Base-by-base conservation (phyloP, 371 early-diverging fungal species). In the Gilbertella persicaria region DNA sequence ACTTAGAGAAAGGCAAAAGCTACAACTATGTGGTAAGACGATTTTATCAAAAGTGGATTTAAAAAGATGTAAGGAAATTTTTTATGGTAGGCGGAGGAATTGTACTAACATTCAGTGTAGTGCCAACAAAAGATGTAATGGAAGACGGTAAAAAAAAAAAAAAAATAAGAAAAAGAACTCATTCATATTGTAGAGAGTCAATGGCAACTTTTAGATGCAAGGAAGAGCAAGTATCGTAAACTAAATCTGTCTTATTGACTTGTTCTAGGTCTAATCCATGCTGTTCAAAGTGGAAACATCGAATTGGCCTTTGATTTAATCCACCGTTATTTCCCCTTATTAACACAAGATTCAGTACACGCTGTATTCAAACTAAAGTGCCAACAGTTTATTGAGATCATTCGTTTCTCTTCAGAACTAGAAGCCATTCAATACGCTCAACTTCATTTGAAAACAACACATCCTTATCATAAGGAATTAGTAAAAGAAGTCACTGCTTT, bases 1-100 rank as follows among this genome's bases (percentile, higher is more conserved):
- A 46, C 51, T 80, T 39, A 71, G 65, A 49, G 83, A 84, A 30
- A 69, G 63, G 16, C 65, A 45, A 19, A 65, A 60, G 60, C 55
- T 64, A 13, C 53, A 61, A 14, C 26, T 55, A 14, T 38, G 25
- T 19, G 37, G 0, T 33, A 35, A 35, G 33, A n/a, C 17, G 13
- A 5, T 17, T 6, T 12, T 14, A 37, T 14, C 4, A 37, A 37
- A 37, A 6, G 37, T 5, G 13, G 17, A 17, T n/a, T 37, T 12
- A 37, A 37, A 12, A 14, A 37, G 25, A 37, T 13, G 38, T 48
- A 37, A 38, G 38, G 49, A 6, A 26, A 48, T 45, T 20, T 40
- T 21, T n/a, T n/a, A n/a, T n/a, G n/a, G n/a, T n/a, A n/a, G n/a
- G n/a, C n/a, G n/a, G n/a, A n/a, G n/a, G n/a, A n/a, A n/a, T n/a